Evolutionary conservation across 2,329 filamentous ascomycete genomes (phyloP), one percentile per base, ranked within the genome.

Genomic region (Xylariaceae sp.): DNA sequence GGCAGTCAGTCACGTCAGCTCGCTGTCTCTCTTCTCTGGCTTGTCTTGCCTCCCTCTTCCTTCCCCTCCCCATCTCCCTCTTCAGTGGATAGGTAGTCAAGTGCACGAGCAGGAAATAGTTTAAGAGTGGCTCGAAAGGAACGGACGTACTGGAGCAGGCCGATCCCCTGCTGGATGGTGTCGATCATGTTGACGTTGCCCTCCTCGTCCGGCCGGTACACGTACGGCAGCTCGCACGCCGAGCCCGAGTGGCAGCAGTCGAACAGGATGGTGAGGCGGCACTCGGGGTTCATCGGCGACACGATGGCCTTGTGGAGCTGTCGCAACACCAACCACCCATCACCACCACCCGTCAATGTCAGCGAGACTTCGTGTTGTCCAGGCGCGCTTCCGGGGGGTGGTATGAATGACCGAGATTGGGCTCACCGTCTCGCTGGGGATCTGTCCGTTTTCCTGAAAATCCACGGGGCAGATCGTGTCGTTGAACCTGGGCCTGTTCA

Each of bases 221-320:
- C 67, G 39, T 60, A 78, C 0, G 75, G 74, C 2, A 79, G 53
- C 38, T 77, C 74, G 25, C 75, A 61, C 0, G 72, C 73, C 1
- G 71, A 75, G 19, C 74, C 74, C 2, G 68, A 73, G 51, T 78
- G 75, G 46, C 75, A 79, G 53, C 74, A 78, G 49, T 79, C 75
- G 45, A 79, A 68, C 18, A 78, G 55, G 42, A 75, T 64, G 47
- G 72, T 73, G 11, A 76, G 58, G 2, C 67, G 67, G 41, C 65
- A 68, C 10, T 56, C 60, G 0, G 68, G 61, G 15, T 69, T 63
- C 52, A 77, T 58, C 2, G 57, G 55, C 1, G 67, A 67, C 13
- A 77, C 67, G 8, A 76, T 63, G 31, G 63, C 60, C 29, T 64
- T 56, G 46, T 77, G 72, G 12, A 76, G 53, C 37, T 58, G 32